A percentile compares a stretch with the other conserved stretches of the same genome.
Conservation (phyloP, 1,284 basidiomycete genomes). For the Boletus hoseneyae region DNA sequence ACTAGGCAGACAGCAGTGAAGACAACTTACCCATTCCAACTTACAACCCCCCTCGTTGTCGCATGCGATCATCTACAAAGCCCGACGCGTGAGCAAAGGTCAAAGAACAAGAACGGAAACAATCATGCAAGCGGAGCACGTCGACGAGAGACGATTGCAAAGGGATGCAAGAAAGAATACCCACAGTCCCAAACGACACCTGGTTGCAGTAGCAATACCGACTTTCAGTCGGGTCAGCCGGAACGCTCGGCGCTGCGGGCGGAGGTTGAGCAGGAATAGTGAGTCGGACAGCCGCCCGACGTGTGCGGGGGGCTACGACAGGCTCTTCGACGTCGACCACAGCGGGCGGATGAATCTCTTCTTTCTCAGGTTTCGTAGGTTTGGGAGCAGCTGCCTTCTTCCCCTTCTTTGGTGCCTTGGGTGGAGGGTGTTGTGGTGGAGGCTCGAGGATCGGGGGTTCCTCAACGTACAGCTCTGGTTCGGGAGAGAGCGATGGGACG, state of each 20-base stretch:
- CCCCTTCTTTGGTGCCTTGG: conserved; percentile 23
- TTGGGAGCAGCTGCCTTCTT: conserved; percentile 22
- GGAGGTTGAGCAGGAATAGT: conserved; percentile 36
- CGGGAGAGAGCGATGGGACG: conserved; percentile 36
- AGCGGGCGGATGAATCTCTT: conserved; percentile 12
- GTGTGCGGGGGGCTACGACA: conserved; percentile 15
- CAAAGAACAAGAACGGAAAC: background rate
- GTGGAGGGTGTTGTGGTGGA: conserved; percentile 5
- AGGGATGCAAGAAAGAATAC: conserved; percentile 22
- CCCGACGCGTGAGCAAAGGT: conserved; percentile 6
- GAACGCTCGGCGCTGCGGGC: conserved; percentile 17
- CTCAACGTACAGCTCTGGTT: conserved; percentile 24
- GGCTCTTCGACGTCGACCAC: conserved; percentile 15
- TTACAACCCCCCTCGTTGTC: conserved; percentile 63
- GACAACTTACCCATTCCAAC: conserved; percentile 68
- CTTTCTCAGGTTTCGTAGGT: conserved; percentile 17
- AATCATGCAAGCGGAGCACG: too few species aligned
- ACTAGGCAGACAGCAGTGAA: background rate
- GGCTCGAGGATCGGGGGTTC: conserved; percentile 18
- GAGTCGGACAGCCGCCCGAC: conserved; percentile 37
- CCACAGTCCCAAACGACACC: conserved; percentile 71
- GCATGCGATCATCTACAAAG: conserved; percentile 76
- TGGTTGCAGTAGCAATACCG: conserved; percentile 77
- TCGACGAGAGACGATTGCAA: too few species aligned
- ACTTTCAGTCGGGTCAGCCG: conserved; percentile 47